Evolutionary conservation across 108 stramenopile species (phyloP).

Genomic region (Conticribra guillardii): DNA sequence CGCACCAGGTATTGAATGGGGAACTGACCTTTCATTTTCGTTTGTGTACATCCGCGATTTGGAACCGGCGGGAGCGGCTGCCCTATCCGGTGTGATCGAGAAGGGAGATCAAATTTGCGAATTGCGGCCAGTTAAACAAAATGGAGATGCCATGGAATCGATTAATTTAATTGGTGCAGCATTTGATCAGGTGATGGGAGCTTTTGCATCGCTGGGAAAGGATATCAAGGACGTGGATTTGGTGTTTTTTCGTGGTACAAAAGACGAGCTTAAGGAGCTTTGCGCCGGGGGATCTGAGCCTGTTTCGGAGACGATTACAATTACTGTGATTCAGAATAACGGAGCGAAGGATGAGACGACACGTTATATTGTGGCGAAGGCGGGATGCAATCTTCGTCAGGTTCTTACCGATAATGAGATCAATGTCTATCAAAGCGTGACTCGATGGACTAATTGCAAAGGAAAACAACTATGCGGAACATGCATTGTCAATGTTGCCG

Average conservation of each 20-base stretch:
- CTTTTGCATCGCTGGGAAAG: slow-evolving; percentile 76
- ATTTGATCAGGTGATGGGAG: slow-evolving; percentile 88
- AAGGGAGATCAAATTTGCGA: slow-evolving; percentile 89
- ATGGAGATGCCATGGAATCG: slow-evolving; percentile 29
- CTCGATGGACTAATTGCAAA: slow-evolving; percentile 96
- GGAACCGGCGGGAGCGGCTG: slow-evolving; percentile 82
- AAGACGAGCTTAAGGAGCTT: slow-evolving; percentile 79
- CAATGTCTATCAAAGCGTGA: slow-evolving; percentile 93
- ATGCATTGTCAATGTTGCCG: slow-evolving; percentile 90
- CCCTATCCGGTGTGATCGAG: slow-evolving; percentile 62
- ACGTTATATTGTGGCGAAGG: slow-evolving; percentile 46
- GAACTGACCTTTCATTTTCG: slow-evolving; percentile 90
- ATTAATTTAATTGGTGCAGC: slow-evolving; percentile 73
- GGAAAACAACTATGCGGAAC: slow-evolving; percentile 97
- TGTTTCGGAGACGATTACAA: slow-evolving; percentile 54
- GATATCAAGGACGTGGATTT: slow-evolving; percentile 73
- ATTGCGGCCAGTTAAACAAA: slow-evolving; percentile 54
- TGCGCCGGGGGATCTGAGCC: slow-evolving; percentile 41
- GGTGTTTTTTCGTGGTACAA: slow-evolving; percentile 90
- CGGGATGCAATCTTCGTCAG: slow-evolving; percentile 82
- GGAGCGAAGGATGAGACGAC: slow-evolving; percentile 61
- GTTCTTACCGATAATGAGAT: slow-evolving; percentile 88
- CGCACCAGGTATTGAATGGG: slow-evolving; percentile 93
- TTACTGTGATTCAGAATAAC: slow-evolving; percentile 84
- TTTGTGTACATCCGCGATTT: slow-evolving; percentile 91